Percentiles rank a stretch among this genome's conserved stretches.
Conservation (phyloP, 1,284 basidiomycete genomes). For the Papiliotrema laurentii region DNA sequence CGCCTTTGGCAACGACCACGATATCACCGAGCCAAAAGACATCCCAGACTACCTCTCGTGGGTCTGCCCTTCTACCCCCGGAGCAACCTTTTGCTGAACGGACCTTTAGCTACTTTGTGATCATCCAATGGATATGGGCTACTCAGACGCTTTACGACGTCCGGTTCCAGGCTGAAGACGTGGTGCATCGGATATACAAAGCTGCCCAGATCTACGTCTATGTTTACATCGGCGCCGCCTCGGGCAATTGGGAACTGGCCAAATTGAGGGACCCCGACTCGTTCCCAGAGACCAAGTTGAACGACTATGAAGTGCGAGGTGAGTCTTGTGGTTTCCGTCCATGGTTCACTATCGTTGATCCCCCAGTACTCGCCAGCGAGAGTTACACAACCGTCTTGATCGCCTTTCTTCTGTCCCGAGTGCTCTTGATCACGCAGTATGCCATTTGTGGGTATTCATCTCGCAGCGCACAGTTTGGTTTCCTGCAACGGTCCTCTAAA, state of each 20-base stretch:
- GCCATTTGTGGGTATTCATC: conserved; percentile 8
- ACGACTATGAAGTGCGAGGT: not conserved
- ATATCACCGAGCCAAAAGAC: conserved; percentile 14
- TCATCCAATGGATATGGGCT: conserved; percentile 31
- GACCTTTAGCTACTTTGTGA: conserved; percentile 16
- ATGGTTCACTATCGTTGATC: not conserved
- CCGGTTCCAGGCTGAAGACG: conserved; percentile 24
- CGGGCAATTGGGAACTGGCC: conserved; percentile 27
- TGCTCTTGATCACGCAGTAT: conserved; percentile 23
- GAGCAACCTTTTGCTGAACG: not conserved
- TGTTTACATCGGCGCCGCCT: conserved; percentile 30
- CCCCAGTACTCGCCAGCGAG: conserved; percentile 10
- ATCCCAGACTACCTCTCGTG: conserved; percentile 26
- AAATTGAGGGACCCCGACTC: conserved; percentile 9
- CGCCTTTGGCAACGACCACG: conserved; percentile 25
- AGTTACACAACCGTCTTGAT: conserved; percentile 25
- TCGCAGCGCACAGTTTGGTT: too few species aligned
- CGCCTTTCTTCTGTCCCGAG: conserved; percentile 15
- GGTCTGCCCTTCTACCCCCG: conserved; percentile 1
- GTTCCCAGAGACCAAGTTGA: not conserved
- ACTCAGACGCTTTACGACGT: conserved; percentile 32
- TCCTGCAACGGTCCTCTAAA: not conserved
- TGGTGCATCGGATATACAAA: conserved; percentile 25
- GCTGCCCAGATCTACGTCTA: conserved; percentile 26
- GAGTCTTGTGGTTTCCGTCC: not conserved